Conservation (phyloP, 2,329 filamentous ascomycete species). For the Fusarium humuli region DNA sequence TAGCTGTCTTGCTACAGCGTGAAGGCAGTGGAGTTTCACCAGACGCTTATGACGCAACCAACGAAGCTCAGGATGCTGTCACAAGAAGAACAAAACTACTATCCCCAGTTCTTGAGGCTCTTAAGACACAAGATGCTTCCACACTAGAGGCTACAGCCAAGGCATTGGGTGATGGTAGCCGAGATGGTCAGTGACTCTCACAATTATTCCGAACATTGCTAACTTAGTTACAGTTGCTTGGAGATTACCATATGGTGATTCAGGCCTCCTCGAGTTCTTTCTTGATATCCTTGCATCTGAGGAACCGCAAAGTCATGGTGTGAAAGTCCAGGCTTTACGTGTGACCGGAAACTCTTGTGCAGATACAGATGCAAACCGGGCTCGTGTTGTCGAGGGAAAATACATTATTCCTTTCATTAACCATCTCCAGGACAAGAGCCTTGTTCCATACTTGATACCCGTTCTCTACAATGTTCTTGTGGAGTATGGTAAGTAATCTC, state of each 20-base stretch:
- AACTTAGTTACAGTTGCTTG: constrained; percentile 60
- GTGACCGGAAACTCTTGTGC: constrained; percentile 72
- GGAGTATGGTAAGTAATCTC: constrained; percentile 65
- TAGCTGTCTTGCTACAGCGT: constrained; percentile 52
- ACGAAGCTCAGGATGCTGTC: constrained; percentile 39
- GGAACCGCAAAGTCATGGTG: constrained; percentile 53
- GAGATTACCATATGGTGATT: constrained; percentile 67
- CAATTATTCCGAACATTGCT: not conserved
- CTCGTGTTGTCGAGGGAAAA: constrained; percentile 62
- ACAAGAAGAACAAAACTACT: constrained; percentile 50
- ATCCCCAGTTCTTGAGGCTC: constrained; percentile 53
- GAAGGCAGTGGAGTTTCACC: constrained; percentile 48
- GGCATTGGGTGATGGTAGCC: constrained; percentile 66
- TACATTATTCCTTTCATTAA: constrained; percentile 61
- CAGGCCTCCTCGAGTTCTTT: constrained; percentile 69
- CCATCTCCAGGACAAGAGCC: constrained; percentile 59
- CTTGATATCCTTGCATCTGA: constrained; percentile 57
- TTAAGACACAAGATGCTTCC: constrained; percentile 51
- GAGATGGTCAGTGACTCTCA: constrained; percentile 60
- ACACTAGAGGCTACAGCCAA: constrained; percentile 61
- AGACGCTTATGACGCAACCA: constrained; percentile 45
- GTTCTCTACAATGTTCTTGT: constrained; percentile 73
- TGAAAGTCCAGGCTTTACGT: constrained; percentile 67
- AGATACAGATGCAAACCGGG: constrained; percentile 72
- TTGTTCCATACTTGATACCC: constrained; percentile 66